Evolutionary conservation across 768 basidiomycete genomes (phyloP).

Genomic region (Mrakia frigida): DNA sequence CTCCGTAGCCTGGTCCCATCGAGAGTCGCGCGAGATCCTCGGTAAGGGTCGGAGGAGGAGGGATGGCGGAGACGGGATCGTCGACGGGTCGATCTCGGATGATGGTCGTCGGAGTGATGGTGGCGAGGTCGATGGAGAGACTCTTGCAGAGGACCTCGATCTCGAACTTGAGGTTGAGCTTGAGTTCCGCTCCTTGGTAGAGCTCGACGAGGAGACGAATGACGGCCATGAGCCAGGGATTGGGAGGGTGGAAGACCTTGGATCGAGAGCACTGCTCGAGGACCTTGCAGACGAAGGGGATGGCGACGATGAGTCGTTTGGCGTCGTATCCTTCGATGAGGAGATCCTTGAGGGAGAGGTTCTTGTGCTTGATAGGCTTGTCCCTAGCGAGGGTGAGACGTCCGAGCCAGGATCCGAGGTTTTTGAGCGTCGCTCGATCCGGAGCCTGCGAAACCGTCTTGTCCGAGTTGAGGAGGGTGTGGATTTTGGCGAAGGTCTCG

Average conservation of each 20-base stretch:
- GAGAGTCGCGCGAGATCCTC: slow-evolving; percentile 72
- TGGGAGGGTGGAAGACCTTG: slow-evolving; percentile 88
- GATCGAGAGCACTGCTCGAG: slow-evolving; percentile 85
- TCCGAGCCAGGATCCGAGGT: slow-evolving; percentile 91
- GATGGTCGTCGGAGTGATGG: slow-evolving; percentile 74
- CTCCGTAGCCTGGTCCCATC: slow-evolving; percentile 55
- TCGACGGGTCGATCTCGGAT: slow-evolving; percentile 68
- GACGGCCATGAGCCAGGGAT: slow-evolving; percentile 97
- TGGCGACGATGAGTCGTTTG: slow-evolving; percentile 83
- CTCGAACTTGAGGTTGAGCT: slow-evolving; percentile 95
- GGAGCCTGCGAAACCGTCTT: slow-evolving; percentile 76
- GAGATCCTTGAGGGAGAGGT: slow-evolving; percentile 95
- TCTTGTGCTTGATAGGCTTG: slow-evolving; percentile 84
- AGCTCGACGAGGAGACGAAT: slow-evolving; percentile 85
- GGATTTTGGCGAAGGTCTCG: slow-evolving; percentile 86
- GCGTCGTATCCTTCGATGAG: slow-evolving; percentile 91
- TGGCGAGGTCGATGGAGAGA: slow-evolving; percentile 77
- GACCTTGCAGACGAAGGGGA: slow-evolving; percentile 97
- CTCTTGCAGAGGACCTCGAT: slow-evolving; percentile 94
- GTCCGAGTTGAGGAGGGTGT: slow-evolving; percentile 81
- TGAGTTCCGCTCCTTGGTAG: slow-evolving; percentile 94
- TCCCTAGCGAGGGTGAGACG: slow-evolving; percentile 87
- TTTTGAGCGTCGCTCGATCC: slow-evolving; percentile 83
- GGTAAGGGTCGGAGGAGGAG: slow-evolving; percentile 71
- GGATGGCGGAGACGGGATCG: slow-evolving; percentile 41